Base-by-base conservation (phyloP, 192 early-diverging fungal species). In the Coemansia sp. region DNA sequence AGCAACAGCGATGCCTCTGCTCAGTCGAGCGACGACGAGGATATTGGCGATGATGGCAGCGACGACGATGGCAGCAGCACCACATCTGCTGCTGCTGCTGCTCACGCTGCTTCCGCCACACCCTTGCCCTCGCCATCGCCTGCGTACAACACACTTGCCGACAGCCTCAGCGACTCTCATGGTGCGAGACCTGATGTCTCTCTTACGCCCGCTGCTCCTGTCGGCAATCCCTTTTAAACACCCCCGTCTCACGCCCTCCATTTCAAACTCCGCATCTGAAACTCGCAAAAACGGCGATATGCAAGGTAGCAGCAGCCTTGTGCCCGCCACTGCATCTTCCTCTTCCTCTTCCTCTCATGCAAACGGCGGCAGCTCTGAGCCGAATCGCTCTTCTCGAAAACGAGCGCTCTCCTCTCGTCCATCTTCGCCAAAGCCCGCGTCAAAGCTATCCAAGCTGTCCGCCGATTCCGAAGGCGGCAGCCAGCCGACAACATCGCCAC, bases 181-280 rank as follows among this genome's bases (percentile, higher is more conserved):
- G 64, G 67, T 47, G 56, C 64, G 61, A 69, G 67, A 37, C 12
- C 59, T 40, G 60, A 64, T 67, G 64, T 38, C 59, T 54, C 77
- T 65, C 54, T 65, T 65, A 56, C 57, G 60, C 20, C 71, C 36
- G 77, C 71, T 74, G 71, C 77, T 49, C 37, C 71, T 70, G 68
- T 73, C 61, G 77, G 77, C 71, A 67, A 59, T 79, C 77, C 77
- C 77, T 79, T 79, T 79, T 73, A 79, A 79, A 74, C 68, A 62
- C 77, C 77, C 77, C 77, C 77, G 77, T 79, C 77, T 79, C 71
- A 67, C 67, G 1, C 67, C 70, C 38, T 49, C 59, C 10, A 60
- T 24, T 58, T 63, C 64, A 60, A 73, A 38, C n/a, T 19, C 60
- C 14, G 27, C 40, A 20, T 40, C 29, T 41, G 36, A 29, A 32